Evolutionary conservation across 2,329 filamentous ascomycete genomes (phyloP).

Genomic region (Dactylellina leptospora): DNA sequence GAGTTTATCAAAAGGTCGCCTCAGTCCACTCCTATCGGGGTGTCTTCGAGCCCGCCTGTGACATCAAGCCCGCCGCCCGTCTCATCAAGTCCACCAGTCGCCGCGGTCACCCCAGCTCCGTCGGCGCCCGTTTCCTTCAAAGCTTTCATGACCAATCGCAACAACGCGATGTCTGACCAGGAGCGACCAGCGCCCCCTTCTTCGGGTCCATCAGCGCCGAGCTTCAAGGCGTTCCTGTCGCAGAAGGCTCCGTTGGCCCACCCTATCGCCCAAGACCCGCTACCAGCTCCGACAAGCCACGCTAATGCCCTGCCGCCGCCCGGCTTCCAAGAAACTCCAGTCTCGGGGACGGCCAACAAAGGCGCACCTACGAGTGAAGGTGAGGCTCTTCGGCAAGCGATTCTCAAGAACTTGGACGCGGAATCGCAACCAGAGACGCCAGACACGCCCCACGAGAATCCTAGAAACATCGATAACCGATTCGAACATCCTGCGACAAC

Average conservation of each 20-base stretch:
- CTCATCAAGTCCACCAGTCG: not conserved
- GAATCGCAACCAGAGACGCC: slow-evolving; percentile 43
- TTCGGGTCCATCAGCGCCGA: slow-evolving; percentile 32
- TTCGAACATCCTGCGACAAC: slow-evolving; percentile 14
- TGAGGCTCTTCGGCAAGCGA: slow-evolving; percentile 37
- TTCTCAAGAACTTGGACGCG: slow-evolving; percentile 36
- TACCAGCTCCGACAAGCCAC: not conserved
- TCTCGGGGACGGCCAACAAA: slow-evolving; percentile 11
- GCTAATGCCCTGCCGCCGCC: slow-evolving; percentile 10
- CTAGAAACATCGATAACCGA: slow-evolving; percentile 13
- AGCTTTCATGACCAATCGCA: slow-evolving; percentile 37
- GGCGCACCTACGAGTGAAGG: slow-evolving; percentile 24
- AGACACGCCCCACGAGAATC: slow-evolving; percentile 33
- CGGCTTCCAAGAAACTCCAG: slow-evolving; percentile 4
- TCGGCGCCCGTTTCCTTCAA: slow-evolving; percentile 49
- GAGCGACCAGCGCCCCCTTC: slow-evolving; percentile 13
- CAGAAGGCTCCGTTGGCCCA: slow-evolving; percentile 34
- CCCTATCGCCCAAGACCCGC: not conserved
- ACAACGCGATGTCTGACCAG: slow-evolving; percentile 26
- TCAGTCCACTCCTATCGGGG: slow-evolving; percentile 30
- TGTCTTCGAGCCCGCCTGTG: slow-evolving; percentile 24
- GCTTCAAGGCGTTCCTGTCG: slow-evolving; percentile 46
- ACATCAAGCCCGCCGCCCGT: slow-evolving; percentile 12
- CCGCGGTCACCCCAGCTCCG: not conserved
- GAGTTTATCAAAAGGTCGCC: slow-evolving; percentile 44